Conservation (phyloP, 257 asterid species). For the Henckelia pumila region DNA sequence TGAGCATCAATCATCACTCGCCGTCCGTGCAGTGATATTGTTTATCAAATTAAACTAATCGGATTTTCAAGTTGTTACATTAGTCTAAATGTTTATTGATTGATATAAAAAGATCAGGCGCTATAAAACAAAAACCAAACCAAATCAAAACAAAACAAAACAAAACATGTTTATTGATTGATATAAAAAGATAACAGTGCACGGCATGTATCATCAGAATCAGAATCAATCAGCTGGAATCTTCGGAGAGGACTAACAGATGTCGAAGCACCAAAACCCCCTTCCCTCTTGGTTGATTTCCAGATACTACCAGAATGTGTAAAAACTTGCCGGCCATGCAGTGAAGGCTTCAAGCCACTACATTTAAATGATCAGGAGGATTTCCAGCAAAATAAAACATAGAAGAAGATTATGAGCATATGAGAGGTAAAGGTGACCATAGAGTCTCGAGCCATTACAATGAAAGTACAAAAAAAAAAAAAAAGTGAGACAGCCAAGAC, state of each 20-base stretch:
- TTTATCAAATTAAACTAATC: too few species aligned
- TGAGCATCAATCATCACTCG: too few species aligned
- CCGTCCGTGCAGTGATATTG: too few species aligned
- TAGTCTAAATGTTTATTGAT: too few species aligned
- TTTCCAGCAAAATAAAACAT: slow-evolving; percentile 34
- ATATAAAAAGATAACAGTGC: too few species aligned
- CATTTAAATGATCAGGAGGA: slow-evolving; percentile 35
- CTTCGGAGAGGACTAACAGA: slow-evolving; percentile 78
- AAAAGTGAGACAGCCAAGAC: not conserved
- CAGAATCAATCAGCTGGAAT: slow-evolving; percentile 87
- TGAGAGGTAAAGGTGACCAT: not conserved
- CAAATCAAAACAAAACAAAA: too few species aligned
- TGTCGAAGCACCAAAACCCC: slow-evolving; percentile 38
- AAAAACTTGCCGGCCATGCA: slow-evolving; percentile 41
- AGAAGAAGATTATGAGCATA: slow-evolving; percentile 3
- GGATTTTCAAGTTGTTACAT: too few species aligned
- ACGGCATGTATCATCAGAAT: slow-evolving; percentile 67
- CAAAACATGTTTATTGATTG: too few species aligned
- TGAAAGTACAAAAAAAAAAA: not conserved
- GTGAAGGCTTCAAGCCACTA: slow-evolving; percentile 76
- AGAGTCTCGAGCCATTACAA: slow-evolving; percentile 6
- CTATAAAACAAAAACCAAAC: too few species aligned
- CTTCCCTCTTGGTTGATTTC: slow-evolving; percentile 40
- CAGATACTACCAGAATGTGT: slow-evolving; percentile 42
- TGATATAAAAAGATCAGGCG: too few species aligned